Evolutionary conservation across 495 filamentous ascomycete species (phyloP).

Genomic region (Xylaria bambusicola): DNA sequence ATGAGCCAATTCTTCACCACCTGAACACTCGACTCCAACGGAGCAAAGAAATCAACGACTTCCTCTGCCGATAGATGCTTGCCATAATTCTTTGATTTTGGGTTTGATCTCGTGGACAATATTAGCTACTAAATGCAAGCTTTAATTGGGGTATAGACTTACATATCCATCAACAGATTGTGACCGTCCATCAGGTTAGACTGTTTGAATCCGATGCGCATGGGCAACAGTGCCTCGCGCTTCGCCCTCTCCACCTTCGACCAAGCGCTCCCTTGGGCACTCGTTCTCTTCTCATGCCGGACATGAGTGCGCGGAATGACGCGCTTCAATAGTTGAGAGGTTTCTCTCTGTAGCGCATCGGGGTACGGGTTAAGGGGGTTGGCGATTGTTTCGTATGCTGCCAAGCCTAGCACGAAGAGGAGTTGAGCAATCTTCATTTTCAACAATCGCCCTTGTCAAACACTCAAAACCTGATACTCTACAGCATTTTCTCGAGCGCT

Average conservation of each 20-base stretch:
- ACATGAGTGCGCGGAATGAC: constrained; percentile 27
- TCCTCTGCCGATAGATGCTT: constrained; percentile 52
- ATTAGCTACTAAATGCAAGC: constrained; percentile 60
- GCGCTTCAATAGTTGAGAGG: constrained; percentile 16
- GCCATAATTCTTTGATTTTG: constrained; percentile 55
- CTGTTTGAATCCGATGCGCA: constrained; percentile 32
- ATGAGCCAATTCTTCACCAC: constrained; percentile 54
- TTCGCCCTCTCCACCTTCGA: constrained; percentile 30
- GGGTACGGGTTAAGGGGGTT: constrained; percentile 24
- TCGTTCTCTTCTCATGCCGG: constrained; percentile 42
- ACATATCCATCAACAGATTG: constrained; percentile 39
- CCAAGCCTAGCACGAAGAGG: constrained; percentile 19
- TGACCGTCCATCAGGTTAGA: constrained; percentile 30
- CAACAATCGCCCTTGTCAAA: no score
- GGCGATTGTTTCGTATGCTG: constrained; percentile 15
- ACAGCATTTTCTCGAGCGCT: background rate
- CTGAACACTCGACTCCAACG: constrained; percentile 42
- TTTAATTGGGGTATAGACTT: background rate
- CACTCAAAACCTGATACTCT: background rate
- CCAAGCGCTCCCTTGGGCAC: constrained; percentile 49
- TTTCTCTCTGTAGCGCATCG: background rate
- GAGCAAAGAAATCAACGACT: constrained; percentile 53
- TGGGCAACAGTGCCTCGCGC: constrained; percentile 27
- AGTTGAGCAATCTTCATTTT: constrained; percentile 27
- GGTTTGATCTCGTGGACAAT: constrained; percentile 78